A percentile compares a stretch with the other conserved stretches of the same genome.
Evolutionary conservation across 164 flowering plant species (phyloP).

Genomic region (Tetrastigma voinierianum): DNA sequence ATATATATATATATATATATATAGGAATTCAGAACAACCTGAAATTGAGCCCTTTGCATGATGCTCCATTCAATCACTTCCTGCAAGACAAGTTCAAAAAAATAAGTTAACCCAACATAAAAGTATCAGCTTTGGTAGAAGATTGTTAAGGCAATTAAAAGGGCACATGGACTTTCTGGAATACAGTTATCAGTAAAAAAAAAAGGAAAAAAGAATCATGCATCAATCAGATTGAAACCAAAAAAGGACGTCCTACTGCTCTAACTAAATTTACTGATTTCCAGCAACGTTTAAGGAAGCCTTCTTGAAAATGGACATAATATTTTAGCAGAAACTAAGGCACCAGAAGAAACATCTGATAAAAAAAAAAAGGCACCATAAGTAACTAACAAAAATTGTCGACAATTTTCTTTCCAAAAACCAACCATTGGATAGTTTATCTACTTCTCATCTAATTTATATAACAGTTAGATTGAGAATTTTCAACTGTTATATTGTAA

Average conservation of each 20-base stretch:
- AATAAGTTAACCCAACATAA: neutral
- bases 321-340: too few relatives aligned
- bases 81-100: conserved; percentile 9
- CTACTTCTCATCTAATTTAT: too few relatives aligned
- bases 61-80: conserved; percentile 37
- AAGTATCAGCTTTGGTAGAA: conserved; percentile 1
- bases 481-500: too few relatives aligned
- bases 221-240: neutral
- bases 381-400: too few relatives aligned
- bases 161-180: neutral
- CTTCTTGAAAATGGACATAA: neutral
- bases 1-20: neutral
- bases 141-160: neutral
- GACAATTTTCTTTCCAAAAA: too few relatives aligned
- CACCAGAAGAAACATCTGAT: too few relatives aligned
- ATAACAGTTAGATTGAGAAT: too few relatives aligned
- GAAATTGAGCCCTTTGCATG: conserved; percentile 21
- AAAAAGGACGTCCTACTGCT: neutral
- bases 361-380: too few relatives aligned
- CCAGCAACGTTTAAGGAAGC: neutral
- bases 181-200: neutral
- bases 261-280: too few relatives aligned
- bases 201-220: neutral
- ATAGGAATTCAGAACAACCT: conserved; percentile 15
- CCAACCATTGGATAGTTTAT: too few relatives aligned